Conservation (phyloP, 306 rosid genomes). For the Pachyrhizus erosus region DNA sequence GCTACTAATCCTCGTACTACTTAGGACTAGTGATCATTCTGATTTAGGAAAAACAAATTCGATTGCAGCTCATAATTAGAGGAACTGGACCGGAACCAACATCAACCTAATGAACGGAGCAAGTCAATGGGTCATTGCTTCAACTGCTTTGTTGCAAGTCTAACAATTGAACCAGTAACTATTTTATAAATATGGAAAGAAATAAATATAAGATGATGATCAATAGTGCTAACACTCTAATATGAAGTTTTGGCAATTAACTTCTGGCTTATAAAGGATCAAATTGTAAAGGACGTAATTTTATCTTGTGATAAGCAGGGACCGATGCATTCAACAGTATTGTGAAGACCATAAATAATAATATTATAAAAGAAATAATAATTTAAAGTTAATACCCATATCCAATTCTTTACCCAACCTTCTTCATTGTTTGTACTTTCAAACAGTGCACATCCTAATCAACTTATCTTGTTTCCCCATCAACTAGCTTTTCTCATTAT, state of each 20-base stretch:
- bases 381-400: background rate
- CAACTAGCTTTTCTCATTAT: background rate
- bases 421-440: background rate
- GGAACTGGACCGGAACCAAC: background rate
- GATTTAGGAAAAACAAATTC: background rate
- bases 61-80: background rate
- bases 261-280: background rate
- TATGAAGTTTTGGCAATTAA: slow-evolving; percentile 8
- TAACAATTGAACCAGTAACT: background rate
- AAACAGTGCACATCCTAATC: background rate
- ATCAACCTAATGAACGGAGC: slow-evolving; percentile 1
- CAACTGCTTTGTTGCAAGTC: background rate
- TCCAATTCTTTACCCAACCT: background rate
- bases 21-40: background rate
- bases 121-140: background rate
- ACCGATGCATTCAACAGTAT: background rate
- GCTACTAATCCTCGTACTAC: slow-evolving; percentile 12
- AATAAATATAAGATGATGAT: background rate
- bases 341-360: background rate
- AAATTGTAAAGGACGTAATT: background rate
- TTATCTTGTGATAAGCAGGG: background rate
- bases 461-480: background rate
- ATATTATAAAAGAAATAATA: background rate
- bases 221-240: background rate
- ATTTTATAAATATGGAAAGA: background rate